Evolutionary conservation across 805 yeast species (phyloP).

Genomic region (Myxozyma neglecta): DNA sequence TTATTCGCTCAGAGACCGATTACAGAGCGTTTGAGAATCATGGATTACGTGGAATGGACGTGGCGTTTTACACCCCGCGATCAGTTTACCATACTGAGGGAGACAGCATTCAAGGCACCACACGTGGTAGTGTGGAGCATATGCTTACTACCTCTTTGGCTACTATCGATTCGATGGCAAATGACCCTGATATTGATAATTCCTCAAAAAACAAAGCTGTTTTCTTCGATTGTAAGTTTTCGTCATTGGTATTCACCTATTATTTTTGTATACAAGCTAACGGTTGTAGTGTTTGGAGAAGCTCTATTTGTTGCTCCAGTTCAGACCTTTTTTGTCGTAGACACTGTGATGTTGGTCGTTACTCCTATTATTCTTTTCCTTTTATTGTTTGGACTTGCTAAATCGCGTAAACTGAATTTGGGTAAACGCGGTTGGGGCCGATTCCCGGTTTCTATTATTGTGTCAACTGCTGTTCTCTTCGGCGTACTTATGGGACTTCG

Average conservation of each 20-base stretch:
- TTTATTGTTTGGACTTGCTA: conserved; percentile 42
- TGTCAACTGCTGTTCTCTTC: conserved; percentile 47
- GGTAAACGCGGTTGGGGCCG: conserved; percentile 52
- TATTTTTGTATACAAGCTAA: neutral
- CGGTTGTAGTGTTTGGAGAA: conserved; percentile 24
- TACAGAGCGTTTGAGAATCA: conserved; percentile 64
- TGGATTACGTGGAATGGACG: conserved; percentile 82
- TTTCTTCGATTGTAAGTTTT: conserved; percentile 51
- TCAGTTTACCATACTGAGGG: conserved; percentile 75
- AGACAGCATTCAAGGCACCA: conserved; percentile 66
- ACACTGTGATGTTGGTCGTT: conserved; percentile 52
- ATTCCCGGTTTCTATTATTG: conserved; percentile 56
- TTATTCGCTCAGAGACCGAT: conserved; percentile 81
- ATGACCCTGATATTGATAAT: conserved; percentile 42
- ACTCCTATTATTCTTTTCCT: conserved; percentile 56
- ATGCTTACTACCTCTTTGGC: conserved; percentile 76
- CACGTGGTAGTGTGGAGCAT: conserved; percentile 74
- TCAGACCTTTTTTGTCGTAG: conserved; percentile 48
- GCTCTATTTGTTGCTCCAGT: conserved; percentile 31
- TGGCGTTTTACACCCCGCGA: conserved; percentile 86
- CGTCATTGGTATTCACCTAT: neutral
- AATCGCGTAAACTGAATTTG: conserved; percentile 34
- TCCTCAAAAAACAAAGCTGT: conserved; percentile 47
- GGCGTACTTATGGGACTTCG: conserved; percentile 46
- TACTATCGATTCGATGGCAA: conserved; percentile 50